Evolutionary conservation across 352 stramenopile species (phyloP).

Genomic region (Globisporangium spinosum): DNA sequence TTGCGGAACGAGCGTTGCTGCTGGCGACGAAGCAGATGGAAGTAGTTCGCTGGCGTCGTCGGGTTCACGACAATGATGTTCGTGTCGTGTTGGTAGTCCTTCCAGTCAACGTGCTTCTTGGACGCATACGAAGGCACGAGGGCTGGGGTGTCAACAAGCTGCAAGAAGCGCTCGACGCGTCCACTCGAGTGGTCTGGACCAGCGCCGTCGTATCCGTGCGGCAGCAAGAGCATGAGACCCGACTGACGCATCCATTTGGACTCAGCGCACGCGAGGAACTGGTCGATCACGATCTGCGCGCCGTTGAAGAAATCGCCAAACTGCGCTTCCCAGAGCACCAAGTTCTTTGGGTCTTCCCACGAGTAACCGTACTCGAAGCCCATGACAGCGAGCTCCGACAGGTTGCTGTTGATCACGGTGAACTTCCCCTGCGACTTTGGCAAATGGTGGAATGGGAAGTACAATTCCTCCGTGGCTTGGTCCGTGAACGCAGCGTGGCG

Average conservation of each 20-base stretch:
- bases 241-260: constrained; percentile 90
- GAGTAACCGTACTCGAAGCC: constrained; percentile 90
- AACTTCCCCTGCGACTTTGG: constrained; percentile 38
- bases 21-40: constrained; percentile 93
- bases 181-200: constrained; percentile 86
- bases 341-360: constrained; percentile 71
- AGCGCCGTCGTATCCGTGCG: constrained; percentile 86
- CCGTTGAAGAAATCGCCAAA: constrained; percentile 91
- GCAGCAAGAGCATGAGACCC: constrained; percentile 77
- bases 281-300: constrained; percentile 88
- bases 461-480: constrained; percentile 68
- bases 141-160: constrained; percentile 74
- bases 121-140: constrained; percentile 29
- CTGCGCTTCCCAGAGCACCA: constrained; percentile 90
- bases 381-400: constrained; percentile 88
- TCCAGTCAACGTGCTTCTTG: constrained; percentile 44
- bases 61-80: constrained; percentile 86
- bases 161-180: constrained; percentile 84
- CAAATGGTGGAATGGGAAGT: constrained; percentile 76
- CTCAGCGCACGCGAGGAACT: constrained; percentile 83
- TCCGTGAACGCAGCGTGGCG: constrained; percentile 85
- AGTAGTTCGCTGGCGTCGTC: constrained; percentile 94
- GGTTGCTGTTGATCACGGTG: constrained; percentile 74
- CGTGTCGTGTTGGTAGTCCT: constrained; percentile 59
- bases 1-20: constrained; percentile 74